Evolutionary conservation across 169 alveolate species (phyloP).

Genomic region (Plasmodium malariae): DNA sequence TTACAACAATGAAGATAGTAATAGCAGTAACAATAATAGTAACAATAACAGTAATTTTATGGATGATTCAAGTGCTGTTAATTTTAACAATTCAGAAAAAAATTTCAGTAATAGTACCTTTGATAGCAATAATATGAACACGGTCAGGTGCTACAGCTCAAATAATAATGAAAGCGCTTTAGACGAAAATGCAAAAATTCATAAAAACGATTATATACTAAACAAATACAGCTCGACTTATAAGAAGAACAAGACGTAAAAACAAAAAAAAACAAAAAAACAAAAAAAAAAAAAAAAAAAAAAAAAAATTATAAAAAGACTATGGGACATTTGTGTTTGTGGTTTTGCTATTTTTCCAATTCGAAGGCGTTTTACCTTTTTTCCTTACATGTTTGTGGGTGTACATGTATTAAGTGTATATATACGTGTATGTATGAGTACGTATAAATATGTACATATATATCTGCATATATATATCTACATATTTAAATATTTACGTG

Average conservation of each 20-base stretch:
- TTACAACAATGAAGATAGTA: constrained; percentile 50
- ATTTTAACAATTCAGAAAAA: constrained; percentile 69
- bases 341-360: no score
- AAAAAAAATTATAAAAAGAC: no score
- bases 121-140: constrained; percentile 21
- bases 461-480: no score
- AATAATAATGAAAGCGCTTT: constrained; percentile 39
- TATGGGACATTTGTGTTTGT: no score
- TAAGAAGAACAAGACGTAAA: constrained; percentile 64
- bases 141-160: constrained; percentile 42
- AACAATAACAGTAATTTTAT: constrained; percentile 8
- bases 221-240: constrained; percentile 47
- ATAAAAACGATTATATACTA: constrained; percentile 54
- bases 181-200: constrained; percentile 12
- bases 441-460: no score
- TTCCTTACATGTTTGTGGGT: neutral
- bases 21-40: constrained; percentile 16
- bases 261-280: neutral
- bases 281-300: neutral
- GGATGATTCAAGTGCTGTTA: constrained; percentile 1
- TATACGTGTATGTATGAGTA: no score
- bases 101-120: constrained; percentile 6
- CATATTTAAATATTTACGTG: no score
- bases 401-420: no score
- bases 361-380: neutral